phyloP scores from a whole-genome alignment of 2,329 filamentous ascomycete genomes.

The Fusarium subtropicale region DNA sequence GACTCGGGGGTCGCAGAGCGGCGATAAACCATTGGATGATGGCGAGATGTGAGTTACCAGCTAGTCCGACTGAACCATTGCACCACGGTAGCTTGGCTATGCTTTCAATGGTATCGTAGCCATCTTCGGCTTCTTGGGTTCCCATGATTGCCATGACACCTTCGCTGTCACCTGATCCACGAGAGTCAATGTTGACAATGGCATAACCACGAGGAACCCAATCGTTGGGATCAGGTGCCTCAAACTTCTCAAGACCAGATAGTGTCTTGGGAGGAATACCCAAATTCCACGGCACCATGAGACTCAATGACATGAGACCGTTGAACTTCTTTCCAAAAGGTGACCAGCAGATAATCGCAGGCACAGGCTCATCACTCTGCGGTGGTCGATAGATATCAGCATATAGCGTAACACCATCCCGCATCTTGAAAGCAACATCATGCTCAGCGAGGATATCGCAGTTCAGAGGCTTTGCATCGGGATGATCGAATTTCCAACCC shows the following conservation, averaged over 20 bases:
- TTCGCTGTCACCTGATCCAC: slow-evolving; percentile 1
- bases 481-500: slow-evolving; percentile 12
- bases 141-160: slow-evolving; percentile 22
- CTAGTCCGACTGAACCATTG: neutral
- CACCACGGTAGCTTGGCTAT: slow-evolving; percentile 9
- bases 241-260: slow-evolving; percentile 11
- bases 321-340: slow-evolving; percentile 28
- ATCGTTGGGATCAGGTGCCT: slow-evolving; percentile 14
- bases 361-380: neutral
- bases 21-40: slow-evolving; percentile 25
- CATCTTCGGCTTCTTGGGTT: slow-evolving; percentile 11
- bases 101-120: slow-evolving; percentile 1
- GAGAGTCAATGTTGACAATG: slow-evolving; percentile 16
- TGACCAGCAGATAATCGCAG: slow-evolving; percentile 15
- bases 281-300: slow-evolving; percentile 14
- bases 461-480: neutral
- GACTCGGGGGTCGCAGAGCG: neutral
- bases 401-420: neutral
- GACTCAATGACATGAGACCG: neutral
- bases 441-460: slow-evolving; percentile 13
- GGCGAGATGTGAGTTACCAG: slow-evolving; percentile 16
- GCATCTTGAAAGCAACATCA: slow-evolving; percentile 16
- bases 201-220: slow-evolving; percentile 23
- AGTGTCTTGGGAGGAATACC: neutral
- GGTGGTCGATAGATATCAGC: slow-evolving; percentile 19